Conservation (phyloP, 2,329 filamentous ascomycete genomes). For the Gaeumannomyces sp. region DNA sequence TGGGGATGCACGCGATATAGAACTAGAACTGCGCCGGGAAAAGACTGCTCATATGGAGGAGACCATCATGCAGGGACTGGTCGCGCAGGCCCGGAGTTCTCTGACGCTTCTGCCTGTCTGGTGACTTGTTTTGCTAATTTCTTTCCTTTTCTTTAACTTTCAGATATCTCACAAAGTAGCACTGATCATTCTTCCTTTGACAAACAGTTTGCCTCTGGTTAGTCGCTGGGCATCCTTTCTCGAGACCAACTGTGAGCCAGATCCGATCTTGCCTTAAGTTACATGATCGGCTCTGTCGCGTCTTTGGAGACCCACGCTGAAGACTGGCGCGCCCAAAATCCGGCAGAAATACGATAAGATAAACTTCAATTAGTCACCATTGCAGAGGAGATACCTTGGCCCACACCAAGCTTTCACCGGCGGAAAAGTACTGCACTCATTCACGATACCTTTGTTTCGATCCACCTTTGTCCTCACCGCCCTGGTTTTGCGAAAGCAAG, state of each 20-base stretch:
- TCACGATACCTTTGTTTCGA: neutral
- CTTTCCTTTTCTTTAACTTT: neutral
- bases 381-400: neutral
- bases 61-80: neutral
- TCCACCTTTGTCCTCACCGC: neutral
- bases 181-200: neutral
- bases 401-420: neutral
- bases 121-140: neutral
- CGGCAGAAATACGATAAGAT: neutral
- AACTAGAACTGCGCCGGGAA: neutral
- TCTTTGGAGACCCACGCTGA: too few relatives aligned
- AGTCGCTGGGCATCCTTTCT: neutral
- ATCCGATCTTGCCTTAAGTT: neutral
- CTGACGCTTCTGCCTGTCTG: neutral
- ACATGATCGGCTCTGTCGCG: neutral
- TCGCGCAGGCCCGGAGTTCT: neutral
- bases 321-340: neutral
- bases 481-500: neutral
- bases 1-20: neutral
- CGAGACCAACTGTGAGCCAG: too few relatives aligned
- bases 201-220: neutral
- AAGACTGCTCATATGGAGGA: neutral
- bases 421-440: neutral
- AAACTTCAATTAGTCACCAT: neutral
- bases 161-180: neutral